A percentile compares a stretch with the other conserved stretches of the same genome.
These are phyloP conservation scores for Kluyveromyces sp. DNA, from an alignment of 1,139 yeast species.

Conservation along the genomic window DNA sequence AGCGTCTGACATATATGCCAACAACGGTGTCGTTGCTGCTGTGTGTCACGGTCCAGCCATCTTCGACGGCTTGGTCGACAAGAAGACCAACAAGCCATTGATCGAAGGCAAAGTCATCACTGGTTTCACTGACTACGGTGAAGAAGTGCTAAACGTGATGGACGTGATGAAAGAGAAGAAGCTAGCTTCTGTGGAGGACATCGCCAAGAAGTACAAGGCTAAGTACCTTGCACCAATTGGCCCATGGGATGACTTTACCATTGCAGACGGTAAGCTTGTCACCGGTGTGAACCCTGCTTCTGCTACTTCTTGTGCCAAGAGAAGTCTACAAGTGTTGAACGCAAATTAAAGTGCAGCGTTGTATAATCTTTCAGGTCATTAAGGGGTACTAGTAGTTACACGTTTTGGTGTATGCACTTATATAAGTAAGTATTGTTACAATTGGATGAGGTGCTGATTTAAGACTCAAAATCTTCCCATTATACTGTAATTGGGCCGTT, in stretches of 20 bases:
- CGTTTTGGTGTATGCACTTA: too few species aligned
- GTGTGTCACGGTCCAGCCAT: conserved; percentile 65
- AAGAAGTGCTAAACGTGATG: conserved; percentile 37
- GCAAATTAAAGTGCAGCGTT: background rate
- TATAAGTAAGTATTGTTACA: background rate
- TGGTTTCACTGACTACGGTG: conserved; percentile 56
- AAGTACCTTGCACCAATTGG: conserved; percentile 39
- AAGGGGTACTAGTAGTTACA: too few species aligned
- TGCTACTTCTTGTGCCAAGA: conserved; percentile 43
- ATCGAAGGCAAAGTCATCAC: conserved; percentile 49
- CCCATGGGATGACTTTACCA: conserved; percentile 48
- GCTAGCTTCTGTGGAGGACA: conserved; percentile 32
- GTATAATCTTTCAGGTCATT: background rate
- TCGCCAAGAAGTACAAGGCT: conserved; percentile 39
- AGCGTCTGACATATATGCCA: conserved; percentile 41
- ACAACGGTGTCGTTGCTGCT: conserved; percentile 52
- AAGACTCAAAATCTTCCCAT: background rate
- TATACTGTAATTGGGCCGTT: background rate
- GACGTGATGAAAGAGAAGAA: conserved; percentile 29
- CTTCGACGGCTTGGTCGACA: conserved; percentile 41
- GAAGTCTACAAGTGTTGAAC: conserved; percentile 4
- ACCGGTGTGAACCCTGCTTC: conserved; percentile 62
- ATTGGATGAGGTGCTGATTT: background rate
- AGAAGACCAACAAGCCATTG: conserved; percentile 39
- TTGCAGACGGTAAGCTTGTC: conserved; percentile 49